A percentile compares a stretch with the other conserved stretches of the same genome.
These are phyloP conservation scores for Fusarium agapanthi DNA, from an alignment of 2,329 filamentous ascomycete genomes.

Conservation along the genomic window DNA sequence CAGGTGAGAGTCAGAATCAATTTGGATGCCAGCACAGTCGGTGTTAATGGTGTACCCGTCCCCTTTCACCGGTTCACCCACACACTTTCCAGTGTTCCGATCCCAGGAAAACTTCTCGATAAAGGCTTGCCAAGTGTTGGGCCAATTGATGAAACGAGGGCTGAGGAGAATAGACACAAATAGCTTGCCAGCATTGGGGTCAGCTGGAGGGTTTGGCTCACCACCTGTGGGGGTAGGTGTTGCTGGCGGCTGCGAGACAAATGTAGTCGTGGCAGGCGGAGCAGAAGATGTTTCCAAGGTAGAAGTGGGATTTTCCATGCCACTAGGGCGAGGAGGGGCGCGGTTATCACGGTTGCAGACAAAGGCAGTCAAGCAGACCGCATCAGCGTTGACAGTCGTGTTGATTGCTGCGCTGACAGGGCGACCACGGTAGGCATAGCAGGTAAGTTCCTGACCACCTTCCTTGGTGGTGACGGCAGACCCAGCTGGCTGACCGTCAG, in stretches of 20 bases:
- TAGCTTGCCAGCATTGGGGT: constrained; percentile 44
- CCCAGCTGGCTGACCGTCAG: constrained; percentile 52
- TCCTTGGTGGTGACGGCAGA: constrained; percentile 52
- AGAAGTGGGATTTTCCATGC: constrained; percentile 50
- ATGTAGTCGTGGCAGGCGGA: constrained; percentile 48
- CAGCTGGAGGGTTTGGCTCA: constrained; percentile 44
- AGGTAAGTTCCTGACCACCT: constrained; percentile 50
- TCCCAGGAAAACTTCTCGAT: constrained; percentile 54
- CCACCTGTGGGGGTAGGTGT: constrained; percentile 37
- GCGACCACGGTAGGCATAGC: constrained; percentile 54
- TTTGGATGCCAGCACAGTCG: constrained; percentile 49
- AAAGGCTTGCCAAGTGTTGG: constrained; percentile 50
- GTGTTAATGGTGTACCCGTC: constrained; percentile 50
- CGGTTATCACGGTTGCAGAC: constrained; percentile 51
- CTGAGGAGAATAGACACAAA: constrained; percentile 47
- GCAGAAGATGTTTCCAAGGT: constrained; percentile 45
- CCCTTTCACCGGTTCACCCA: constrained; percentile 45
- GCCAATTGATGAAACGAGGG: constrained; percentile 53
- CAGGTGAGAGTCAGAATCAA: constrained; percentile 52
- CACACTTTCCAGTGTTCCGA: constrained; percentile 47
- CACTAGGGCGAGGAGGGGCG: constrained; percentile 47
- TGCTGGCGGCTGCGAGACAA: constrained; percentile 42
- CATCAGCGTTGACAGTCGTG: constrained; percentile 49
- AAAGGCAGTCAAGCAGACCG: constrained; percentile 53
- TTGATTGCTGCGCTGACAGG: constrained; percentile 51